Evolutionary conservation across 495 filamentous ascomycete species (phyloP), one percentile per base, ranked within the genome.

Genomic region (Thermochaetoides thermophila): DNA sequence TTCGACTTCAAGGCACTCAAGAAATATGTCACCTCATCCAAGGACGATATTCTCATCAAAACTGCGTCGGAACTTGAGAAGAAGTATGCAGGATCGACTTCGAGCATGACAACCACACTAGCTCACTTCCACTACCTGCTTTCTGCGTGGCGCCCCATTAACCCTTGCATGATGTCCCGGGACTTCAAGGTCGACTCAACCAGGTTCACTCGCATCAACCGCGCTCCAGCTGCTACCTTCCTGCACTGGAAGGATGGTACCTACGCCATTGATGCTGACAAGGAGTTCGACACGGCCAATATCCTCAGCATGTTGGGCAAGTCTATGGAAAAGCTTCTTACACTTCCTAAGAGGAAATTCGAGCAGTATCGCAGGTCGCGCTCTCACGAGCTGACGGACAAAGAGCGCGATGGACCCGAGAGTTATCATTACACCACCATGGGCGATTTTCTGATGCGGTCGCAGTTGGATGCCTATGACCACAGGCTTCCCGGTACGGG

Each of bases 231-330:
- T 10, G 82, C 85, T 11, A 74, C 86, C 44, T 92, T 96, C 45
- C 58, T 96, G 16, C 74, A 81, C 27, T 85, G 74, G 56, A 85
- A 80, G 45, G 68, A 87, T 52, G 85, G 82, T 3, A 64, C 68
- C 1, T 95, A 96, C 51, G 87, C 91, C n/a, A 92, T 99, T 40
- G 89, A 99, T 57, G 81, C 85, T 0, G 89, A 96, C 55, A 99
- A 96, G 59, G 73, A 94, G 52, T 92, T 71, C 46, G 89, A 94
- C 40, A 67, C 57, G 6, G 78, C 80, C 16, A 96, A 82, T 38
- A 71, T 99, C 24, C 64, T 96, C 17, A 84, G 75, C 52, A 81
- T 85, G 61, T 69, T 99, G 5, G 89, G 89, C 5, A 84, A 85
- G 37, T 92, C 85, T 0, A 83, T 99, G 77, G 89, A 99, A 53